Base-by-base conservation (phyloP, 2,329 filamentous ascomycete species). In the Uncinocarpus reesii region DNA sequence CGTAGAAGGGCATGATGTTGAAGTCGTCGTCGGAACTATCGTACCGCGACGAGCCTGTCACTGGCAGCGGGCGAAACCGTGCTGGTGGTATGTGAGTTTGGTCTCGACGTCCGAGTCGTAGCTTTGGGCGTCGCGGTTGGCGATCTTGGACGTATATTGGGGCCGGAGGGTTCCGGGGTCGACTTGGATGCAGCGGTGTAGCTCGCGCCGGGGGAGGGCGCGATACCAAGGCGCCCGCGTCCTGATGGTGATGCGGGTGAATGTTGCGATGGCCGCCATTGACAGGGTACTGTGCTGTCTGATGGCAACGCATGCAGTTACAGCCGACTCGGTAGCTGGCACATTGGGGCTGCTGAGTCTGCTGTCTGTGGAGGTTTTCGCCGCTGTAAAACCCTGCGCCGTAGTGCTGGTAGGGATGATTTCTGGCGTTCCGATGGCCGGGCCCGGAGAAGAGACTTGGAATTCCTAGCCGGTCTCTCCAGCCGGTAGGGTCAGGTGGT, bases 351-450 rank as follows among this genome's bases (percentile, higher is more conserved):
- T 36, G 21, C 42, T 36, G 41, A 7, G 16, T 7, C 13, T 40
- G 36, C 20, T 42, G 46, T 10, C 13, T 7, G 23, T 10, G 20
- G 7, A 49, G 34, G n/a, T 49, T 49, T 15, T 49, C 47, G 7
- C 47, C 47, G 23, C 47, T 49, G 29, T 23, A 15, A 8, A 49
- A 42, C 1, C 37, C 38, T 13, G 16, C 1, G 29, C 31, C 16
- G 24, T 28, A 26, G 7, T 40, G 6, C 7, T 7, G 24, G 16
- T 24, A 47, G 6, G 45, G 45, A 28, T 24, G 7, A 8, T 47
- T 40, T 21, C 28, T n/a, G 16, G 24, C 24, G 26, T 32, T 38
- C 16, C 35, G 44, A 16, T 45, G 26, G 28, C 3, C 2, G 21
- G 21, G 6, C 24, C 24, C 26, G 6, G 28, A 13, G 15, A 41